A percentile compares a stretch with the other conserved stretches of the same genome.
These are phyloP conservation scores for Eragrostis curvula DNA, from an alignment of 176 grass and related monocot species.

Conservation along the genomic window DNA sequence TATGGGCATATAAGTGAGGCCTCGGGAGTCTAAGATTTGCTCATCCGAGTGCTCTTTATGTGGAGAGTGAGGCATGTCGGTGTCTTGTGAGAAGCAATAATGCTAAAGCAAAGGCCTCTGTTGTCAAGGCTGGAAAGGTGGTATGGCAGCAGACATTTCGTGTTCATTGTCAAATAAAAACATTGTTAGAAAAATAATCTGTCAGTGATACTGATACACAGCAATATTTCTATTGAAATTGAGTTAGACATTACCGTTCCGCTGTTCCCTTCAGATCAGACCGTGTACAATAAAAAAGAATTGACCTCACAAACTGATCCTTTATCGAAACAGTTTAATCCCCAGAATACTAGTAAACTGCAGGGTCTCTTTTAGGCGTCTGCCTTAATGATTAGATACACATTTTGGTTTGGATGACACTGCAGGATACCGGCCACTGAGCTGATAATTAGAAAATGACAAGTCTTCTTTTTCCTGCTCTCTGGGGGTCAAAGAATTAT, in stretches of 20 bases:
- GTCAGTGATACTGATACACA: no score
- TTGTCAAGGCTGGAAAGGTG: neutral
- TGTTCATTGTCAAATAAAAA: constrained; percentile 1
- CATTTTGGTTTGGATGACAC: neutral
- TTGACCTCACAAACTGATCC: neutral
- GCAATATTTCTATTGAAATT: neutral
- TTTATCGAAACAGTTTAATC: neutral
- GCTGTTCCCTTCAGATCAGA: neutral
- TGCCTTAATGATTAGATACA: neutral
- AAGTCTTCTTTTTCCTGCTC: neutral
- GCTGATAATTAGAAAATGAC: neutral
- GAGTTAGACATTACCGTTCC: neutral
- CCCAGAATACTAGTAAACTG: neutral
- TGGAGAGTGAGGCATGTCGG: neutral
- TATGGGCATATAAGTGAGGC: neutral
- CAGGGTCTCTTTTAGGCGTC: neutral
- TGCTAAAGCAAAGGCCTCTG: neutral
- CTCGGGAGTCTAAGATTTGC: neutral
- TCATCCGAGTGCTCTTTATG: neutral
- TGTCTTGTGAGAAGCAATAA: constrained; percentile 11
- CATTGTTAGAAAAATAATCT: neutral
- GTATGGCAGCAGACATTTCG: neutral
- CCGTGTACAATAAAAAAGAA: no score
- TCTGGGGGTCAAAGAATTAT: neutral
- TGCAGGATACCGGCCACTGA: neutral